A percentile compares a stretch with the other conserved stretches of the same genome.
Conservation (phyloP, 2,329 filamentous ascomycete genomes). For the Colletotrichum melonis region DNA sequence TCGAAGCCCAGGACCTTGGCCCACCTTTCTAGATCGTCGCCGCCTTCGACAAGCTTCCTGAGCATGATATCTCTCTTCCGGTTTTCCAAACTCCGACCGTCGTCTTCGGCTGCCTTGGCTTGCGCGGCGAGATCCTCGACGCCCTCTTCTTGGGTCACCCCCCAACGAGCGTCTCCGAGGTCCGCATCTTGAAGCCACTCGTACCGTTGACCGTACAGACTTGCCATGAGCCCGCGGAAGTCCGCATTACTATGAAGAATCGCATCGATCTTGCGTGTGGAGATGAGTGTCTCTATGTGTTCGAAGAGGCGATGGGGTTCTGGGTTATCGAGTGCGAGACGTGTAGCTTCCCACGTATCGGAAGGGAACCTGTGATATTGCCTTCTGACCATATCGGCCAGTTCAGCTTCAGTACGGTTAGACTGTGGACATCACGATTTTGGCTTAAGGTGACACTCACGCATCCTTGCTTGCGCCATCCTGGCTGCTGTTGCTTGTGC, state of each 20-base stretch:
- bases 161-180: slow-evolving; percentile 25
- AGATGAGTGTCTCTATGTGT: slow-evolving; percentile 29
- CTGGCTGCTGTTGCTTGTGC: neutral
- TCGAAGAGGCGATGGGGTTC: slow-evolving; percentile 27
- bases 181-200: slow-evolving; percentile 30
- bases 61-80: slow-evolving; percentile 14
- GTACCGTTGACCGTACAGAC: slow-evolving; percentile 26
- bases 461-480: slow-evolving; percentile 32
- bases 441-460: neutral
- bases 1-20: slow-evolving; percentile 14
- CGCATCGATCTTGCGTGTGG: slow-evolving; percentile 18
- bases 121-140: neutral
- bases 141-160: slow-evolving; percentile 4
- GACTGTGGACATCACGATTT: neutral
- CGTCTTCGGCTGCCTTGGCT: neutral
- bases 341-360: slow-evolving; percentile 16
- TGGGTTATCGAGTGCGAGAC: neutral
- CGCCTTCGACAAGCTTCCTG: slow-evolving; percentile 11
- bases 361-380: slow-evolving; percentile 24
- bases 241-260: neutral
- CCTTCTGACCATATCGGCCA: slow-evolving; percentile 13
- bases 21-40: slow-evolving; percentile 5
- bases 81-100: neutral
- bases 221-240: slow-evolving; percentile 17
- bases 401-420: slow-evolving; percentile 24